These are phyloP conservation scores for Lachancea dasiensis DNA, from an alignment of 805 yeast genomes.

Conservation along the genomic window DNA sequence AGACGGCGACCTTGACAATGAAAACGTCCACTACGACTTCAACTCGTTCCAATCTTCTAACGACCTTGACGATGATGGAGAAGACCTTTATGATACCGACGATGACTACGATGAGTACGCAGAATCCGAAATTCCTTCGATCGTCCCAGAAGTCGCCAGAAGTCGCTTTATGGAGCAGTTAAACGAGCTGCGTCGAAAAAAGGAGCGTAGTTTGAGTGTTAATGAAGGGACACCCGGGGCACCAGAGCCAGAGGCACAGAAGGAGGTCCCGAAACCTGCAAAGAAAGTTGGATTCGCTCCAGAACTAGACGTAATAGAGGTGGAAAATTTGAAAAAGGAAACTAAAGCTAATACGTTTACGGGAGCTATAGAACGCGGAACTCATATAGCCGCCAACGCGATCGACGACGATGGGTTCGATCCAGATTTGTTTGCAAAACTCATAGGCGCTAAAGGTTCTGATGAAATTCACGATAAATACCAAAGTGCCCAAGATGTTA, in stretches of 20 bases:
- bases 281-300: slow-evolving; percentile 32
- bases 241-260: slow-evolving; percentile 8
- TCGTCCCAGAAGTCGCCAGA: slow-evolving; percentile 26
- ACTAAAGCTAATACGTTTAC: slow-evolving; percentile 28
- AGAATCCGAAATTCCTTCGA: slow-evolving; percentile 11
- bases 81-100: slow-evolving; percentile 13
- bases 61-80: background rate
- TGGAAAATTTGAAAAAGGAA: slow-evolving; percentile 30
- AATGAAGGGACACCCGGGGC: background rate
- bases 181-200: slow-evolving; percentile 16
- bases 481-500: too few species aligned
- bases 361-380: slow-evolving; percentile 6
- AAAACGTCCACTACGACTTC: slow-evolving; percentile 22
- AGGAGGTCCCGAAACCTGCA: slow-evolving; percentile 13
- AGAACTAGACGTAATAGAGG: slow-evolving; percentile 29
- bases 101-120: slow-evolving; percentile 18
- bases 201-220: background rate
- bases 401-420: slow-evolving; percentile 23
- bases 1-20: slow-evolving; percentile 19
- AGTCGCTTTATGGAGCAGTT: slow-evolving; percentile 26
- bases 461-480: slow-evolving; percentile 29
- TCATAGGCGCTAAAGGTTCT: slow-evolving; percentile 29
- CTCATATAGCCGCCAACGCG: slow-evolving; percentile 1
- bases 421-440: slow-evolving; percentile 27
- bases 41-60: slow-evolving; percentile 13